A percentile compares a stretch with the other conserved stretches of the same genome.
phyloP scores from a whole-genome alignment of 2,329 filamentous ascomycete species.

The Hymenoscyphus occultus region DNA sequence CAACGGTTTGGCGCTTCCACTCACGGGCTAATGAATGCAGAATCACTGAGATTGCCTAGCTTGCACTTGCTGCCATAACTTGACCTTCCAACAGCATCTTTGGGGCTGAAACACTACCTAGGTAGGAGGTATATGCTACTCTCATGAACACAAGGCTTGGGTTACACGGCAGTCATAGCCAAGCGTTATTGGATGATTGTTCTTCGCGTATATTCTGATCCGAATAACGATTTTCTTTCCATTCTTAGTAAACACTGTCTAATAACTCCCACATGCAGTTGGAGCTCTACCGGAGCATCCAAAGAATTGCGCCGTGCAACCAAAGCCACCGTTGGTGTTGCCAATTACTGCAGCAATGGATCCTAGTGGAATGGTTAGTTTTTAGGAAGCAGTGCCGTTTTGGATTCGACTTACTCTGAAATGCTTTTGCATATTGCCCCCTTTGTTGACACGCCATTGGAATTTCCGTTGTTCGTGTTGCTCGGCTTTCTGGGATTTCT shows the following conservation, averaged over 20 bases:
- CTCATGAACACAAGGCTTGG: background rate
- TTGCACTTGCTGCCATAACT: conserved; percentile 12
- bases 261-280: background rate
- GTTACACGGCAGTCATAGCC: background rate
- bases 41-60: background rate
- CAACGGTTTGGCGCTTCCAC: background rate
- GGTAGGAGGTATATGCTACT: background rate
- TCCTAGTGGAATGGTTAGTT: conserved; percentile 30
- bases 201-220: background rate
- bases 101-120: conserved; percentile 10
- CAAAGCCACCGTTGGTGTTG: conserved; percentile 11
- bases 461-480: conserved; percentile 60
- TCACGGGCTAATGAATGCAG: background rate
- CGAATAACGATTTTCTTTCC: background rate
- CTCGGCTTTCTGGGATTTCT: conserved; percentile 64
- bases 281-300: background rate
- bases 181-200: background rate
- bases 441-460: conserved; percentile 69
- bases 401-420: conserved; percentile 52
- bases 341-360: conserved; percentile 32
- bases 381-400: conserved; percentile 14
- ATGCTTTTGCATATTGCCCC: conserved; percentile 65
- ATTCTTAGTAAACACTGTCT: conserved; percentile 2
- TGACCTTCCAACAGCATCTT: background rate
- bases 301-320: conserved; percentile 7